These are phyloP conservation scores for Prunus yedoensis DNA, from an alignment of 331 rosid species.

Conservation along the genomic window DNA sequence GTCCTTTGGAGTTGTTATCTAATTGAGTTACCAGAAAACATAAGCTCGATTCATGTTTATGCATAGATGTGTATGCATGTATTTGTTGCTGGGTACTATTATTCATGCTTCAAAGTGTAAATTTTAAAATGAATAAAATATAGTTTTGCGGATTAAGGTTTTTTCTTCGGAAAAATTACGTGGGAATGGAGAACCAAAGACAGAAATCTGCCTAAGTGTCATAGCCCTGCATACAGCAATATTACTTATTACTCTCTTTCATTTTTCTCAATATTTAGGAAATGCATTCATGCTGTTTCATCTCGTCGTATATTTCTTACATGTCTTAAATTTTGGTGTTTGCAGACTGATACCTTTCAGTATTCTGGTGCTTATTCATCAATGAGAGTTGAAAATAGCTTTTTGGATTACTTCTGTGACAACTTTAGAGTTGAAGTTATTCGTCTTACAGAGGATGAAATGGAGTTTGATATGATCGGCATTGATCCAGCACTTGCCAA, in stretches of 20 bases:
- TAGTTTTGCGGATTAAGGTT: neutral
- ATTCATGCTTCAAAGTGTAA: neutral
- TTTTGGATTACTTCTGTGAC: conserved; percentile 57
- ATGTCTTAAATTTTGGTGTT: conserved; percentile 24
- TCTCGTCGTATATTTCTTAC: neutral
- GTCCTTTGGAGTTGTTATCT: neutral
- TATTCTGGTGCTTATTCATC: conserved; percentile 81
- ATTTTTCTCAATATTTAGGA: neutral
- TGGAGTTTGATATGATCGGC: conserved; percentile 95
- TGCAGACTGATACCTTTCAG: conserved; percentile 82
- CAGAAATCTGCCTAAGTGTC: neutral
- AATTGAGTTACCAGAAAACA: neutral
- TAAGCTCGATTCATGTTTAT: neutral
- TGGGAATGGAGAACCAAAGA: neutral
- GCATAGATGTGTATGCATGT: neutral
- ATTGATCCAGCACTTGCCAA: conserved; percentile 92
- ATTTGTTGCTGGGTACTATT: neutral
- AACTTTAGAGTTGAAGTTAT: conserved; percentile 81
- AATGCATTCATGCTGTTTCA: neutral
- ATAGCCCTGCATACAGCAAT: neutral
- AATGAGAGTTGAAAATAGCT: conserved; percentile 66
- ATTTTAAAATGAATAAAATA: neutral
- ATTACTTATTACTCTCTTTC: neutral
- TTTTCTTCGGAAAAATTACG: neutral
- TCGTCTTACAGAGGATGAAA: conserved; percentile 46